Evolutionary conservation across 176 grass and related monocot genomes (phyloP).

Genomic region (Aegilops umbellulata): DNA sequence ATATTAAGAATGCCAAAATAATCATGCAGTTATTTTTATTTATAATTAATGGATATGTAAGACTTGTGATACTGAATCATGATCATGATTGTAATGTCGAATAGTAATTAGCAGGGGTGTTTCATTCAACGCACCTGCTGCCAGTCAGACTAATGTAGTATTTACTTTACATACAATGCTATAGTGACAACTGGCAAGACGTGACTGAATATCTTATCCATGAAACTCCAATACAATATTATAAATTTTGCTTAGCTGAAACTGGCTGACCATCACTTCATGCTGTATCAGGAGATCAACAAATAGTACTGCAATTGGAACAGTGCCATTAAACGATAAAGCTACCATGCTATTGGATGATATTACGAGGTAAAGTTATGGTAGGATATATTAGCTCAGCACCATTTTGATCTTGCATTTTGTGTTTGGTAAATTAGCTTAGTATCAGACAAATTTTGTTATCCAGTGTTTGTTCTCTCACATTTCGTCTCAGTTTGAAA

Average conservation of each 20-base stretch:
- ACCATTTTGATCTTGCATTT: neutral
- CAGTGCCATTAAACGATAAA: conserved; percentile 58
- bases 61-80: neutral
- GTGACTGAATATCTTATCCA: neutral
- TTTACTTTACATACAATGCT: neutral
- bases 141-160: neutral
- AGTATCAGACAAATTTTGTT: neutral
- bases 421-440: neutral
- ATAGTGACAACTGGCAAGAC: neutral
- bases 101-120: neutral
- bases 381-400: neutral
- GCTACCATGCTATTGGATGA: conserved; percentile 54
- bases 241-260: conserved; percentile 18
- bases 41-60: neutral
- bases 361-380: conserved; percentile 57
- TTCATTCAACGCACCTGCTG: neutral
- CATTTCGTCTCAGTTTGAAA: neutral
- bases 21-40: neutral
- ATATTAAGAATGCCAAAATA: neutral
- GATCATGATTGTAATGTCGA: neutral
- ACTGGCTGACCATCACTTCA: neutral
- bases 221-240: conserved; percentile 7
- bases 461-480: neutral
- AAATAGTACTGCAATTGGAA: conserved; percentile 31
- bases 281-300: conserved; percentile 48